A percentile compares a stretch with the other conserved stretches of the same genome.
phyloP scores from a whole-genome alignment of 2,329 filamentous ascomycete species.

The Ophiostoma populinum region DNA sequence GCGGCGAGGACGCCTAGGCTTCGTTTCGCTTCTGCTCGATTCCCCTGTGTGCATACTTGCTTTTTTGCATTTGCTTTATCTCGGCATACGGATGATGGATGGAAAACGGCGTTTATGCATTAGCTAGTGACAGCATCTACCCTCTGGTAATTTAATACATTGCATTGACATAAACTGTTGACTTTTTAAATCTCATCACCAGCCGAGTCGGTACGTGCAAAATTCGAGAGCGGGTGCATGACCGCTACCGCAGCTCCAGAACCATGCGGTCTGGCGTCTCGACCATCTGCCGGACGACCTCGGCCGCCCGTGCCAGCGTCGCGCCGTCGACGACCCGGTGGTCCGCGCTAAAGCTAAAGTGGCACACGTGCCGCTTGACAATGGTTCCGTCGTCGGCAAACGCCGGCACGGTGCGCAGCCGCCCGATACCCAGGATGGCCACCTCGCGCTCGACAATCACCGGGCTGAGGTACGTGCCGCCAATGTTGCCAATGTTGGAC shows the following conservation, averaged over 20 bases:
- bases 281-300: slow-evolving; percentile 58
- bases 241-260: slow-evolving; percentile 54
- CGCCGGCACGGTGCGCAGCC: slow-evolving; percentile 62
- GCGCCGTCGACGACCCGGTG: slow-evolving; percentile 90
- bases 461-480: slow-evolving; percentile 78
- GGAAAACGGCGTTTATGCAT: too few relatives aligned
- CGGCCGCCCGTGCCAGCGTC: slow-evolving; percentile 81
- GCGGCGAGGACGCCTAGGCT: slow-evolving; percentile 1
- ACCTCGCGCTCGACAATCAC: slow-evolving; percentile 85
- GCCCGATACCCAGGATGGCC: slow-evolving; percentile 77
- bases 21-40: background rate
- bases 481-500: slow-evolving; percentile 91
- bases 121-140: too few relatives aligned
- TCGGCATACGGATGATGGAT: too few relatives aligned
- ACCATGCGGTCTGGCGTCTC: slow-evolving; percentile 82
- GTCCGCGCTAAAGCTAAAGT: slow-evolving; percentile 94
- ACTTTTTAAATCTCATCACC: too few relatives aligned
- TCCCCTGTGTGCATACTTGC: too few relatives aligned
- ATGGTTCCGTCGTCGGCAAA: slow-evolving; percentile 46
- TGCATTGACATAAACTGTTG: too few relatives aligned
- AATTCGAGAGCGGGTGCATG: too few relatives aligned
- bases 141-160: too few relatives aligned
- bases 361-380: slow-evolving; percentile 61
- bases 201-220: too few relatives aligned
- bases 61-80: too few relatives aligned